phyloP scores from a whole-genome alignment of 192 early-diverging fungal genomes.

The Umbelopsis vinacea region DNA sequence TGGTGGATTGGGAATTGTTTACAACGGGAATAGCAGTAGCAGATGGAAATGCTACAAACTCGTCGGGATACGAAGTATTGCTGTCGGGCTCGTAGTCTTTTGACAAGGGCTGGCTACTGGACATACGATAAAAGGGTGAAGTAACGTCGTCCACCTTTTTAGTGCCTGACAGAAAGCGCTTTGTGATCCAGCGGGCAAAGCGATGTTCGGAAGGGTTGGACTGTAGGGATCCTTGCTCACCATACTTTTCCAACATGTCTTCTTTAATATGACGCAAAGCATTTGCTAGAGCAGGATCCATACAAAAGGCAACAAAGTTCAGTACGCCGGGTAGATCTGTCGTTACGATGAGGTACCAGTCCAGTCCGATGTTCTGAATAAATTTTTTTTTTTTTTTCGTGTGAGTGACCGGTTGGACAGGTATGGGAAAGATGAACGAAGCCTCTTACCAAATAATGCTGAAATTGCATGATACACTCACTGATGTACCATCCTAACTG shows the following conservation, averaged over 20 bases:
- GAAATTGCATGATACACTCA: constrained; percentile 23
- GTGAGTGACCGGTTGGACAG: background rate
- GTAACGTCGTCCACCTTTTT: background rate
- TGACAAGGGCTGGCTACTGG: background rate
- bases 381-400: background rate
- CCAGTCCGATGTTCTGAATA: background rate
- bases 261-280: constrained; percentile 1
- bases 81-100: background rate
- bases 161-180: background rate
- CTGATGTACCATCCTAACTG: constrained; percentile 12
- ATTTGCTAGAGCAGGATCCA: constrained; percentile 24
- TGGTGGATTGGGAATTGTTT: background rate
- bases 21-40: background rate
- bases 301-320: constrained; percentile 22
- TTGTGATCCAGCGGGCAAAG: constrained; percentile 4
- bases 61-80: background rate
- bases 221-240: background rate
- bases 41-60: background rate
- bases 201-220: background rate
- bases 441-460: constrained; percentile 10
- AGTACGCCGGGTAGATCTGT: constrained; percentile 23
- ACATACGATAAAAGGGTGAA: constrained; percentile 17
- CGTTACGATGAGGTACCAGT: constrained; percentile 12
- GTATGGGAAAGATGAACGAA: background rate
- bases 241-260: constrained; percentile 20